phyloP scores from a whole-genome alignment of 2,329 filamentous ascomycete genomes.

The Elsinoe necatrix region DNA sequence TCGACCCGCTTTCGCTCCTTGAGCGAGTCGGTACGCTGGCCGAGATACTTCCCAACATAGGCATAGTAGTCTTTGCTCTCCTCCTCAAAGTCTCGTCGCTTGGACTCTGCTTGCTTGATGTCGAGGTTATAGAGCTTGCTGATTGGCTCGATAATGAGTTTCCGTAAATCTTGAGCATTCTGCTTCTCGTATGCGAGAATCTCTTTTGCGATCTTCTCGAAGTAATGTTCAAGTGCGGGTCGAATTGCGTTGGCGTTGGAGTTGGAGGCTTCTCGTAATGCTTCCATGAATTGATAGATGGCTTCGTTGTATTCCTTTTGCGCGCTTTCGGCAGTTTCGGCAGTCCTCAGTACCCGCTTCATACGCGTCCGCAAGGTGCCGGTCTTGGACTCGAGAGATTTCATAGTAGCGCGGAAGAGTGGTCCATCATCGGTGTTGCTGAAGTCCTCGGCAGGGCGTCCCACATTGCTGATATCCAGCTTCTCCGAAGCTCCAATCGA shows the following conservation, averaged over 20 bases:
- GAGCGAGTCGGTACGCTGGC: constrained; percentile 86
- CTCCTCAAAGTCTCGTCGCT: constrained; percentile 96
- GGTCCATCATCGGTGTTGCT: constrained; percentile 84
- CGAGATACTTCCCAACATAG: constrained; percentile 91
- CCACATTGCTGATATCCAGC: constrained; percentile 67
- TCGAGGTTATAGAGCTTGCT: constrained; percentile 86
- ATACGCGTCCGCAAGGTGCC: constrained; percentile 88
- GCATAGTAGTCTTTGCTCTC: constrained; percentile 98
- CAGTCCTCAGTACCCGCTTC: constrained; percentile 90
- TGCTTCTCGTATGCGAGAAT: constrained; percentile 80
- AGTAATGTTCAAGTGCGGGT: constrained; percentile 94
- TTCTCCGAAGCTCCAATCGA: constrained; percentile 49
- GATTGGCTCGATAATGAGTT: constrained; percentile 89
- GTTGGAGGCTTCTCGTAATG: constrained; percentile 74
- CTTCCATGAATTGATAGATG: constrained; percentile 71
- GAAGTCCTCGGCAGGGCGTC: constrained; percentile 73
- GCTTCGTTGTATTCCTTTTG: constrained; percentile 81
- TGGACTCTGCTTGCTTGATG: constrained; percentile 94
- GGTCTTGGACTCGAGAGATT: constrained; percentile 91
- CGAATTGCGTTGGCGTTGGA: constrained; percentile 96
- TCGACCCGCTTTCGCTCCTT: constrained; percentile 96
- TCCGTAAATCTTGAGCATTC: constrained; percentile 77
- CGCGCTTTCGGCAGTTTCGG: constrained; percentile 75
- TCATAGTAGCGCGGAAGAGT: constrained; percentile 92
- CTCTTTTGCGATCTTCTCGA: constrained; percentile 89